Base-by-base conservation (phyloP, 2,329 filamentous ascomycete species). In the Penicillium decumbens region DNA sequence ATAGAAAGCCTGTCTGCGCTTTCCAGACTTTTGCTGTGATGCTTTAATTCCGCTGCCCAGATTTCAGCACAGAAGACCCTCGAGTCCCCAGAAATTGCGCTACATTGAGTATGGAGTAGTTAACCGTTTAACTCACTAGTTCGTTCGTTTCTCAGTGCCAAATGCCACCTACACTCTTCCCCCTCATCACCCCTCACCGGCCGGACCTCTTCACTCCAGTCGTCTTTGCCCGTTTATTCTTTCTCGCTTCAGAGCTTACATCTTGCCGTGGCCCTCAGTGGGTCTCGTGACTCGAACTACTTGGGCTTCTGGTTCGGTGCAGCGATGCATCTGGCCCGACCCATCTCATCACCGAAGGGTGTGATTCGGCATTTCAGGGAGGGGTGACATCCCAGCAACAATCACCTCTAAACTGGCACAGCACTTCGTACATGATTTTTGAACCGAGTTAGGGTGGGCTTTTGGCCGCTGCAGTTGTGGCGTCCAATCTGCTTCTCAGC, bases 361-460 rank as follows among this genome's bases (percentile, higher is more conserved):
- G 9, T 20, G 8, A 37, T 37, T 23, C 33, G 15, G 33, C 18
- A 37, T 10, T 20, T 37, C 18, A 37, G 18, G 15, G 28, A 29
- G 33, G 32, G 33, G 18, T 18, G 10, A 20, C 18, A 20, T 37
- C 33, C 33, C 18, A 9, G 30, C 42, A 24, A 28, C 12, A 20
- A 25, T 23, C 25, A 40, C 39, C 25, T 39, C 39, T 50, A 40
- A 41, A 35, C 18, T 25, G 24, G n/a, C 24, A 25, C 24, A 40
- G 28, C 25, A 18, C 8, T 37, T 46, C 51, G 43, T 43, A 20
- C 23, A 12, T 43, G 15, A 12, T 43, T 13, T 12, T 49, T 42
- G 20, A 45, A 48, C 15, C 18, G 27, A 43, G 45, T 41, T 54
- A 54, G 48, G 27, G 45, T 44, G 32, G 10, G n/a, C n/a, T 23